Conservation (phyloP, 2,329 filamentous ascomycete species). For the Pseudonectria buxi region DNA sequence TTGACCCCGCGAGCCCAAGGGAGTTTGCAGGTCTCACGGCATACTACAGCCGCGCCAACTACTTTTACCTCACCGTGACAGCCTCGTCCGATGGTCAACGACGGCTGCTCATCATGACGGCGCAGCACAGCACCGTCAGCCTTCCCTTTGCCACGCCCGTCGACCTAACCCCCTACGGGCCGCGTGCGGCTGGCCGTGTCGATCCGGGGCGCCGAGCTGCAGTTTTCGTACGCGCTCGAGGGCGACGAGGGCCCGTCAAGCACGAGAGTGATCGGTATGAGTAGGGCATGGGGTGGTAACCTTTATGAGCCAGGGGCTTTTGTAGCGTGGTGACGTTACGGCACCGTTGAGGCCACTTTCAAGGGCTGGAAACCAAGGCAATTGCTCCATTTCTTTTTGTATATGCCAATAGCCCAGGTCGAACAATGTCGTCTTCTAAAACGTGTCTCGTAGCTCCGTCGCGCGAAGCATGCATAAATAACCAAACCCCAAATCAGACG, state of each 20-base stretch:
- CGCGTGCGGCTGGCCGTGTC: constrained; percentile 46
- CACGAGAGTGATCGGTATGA: constrained; percentile 45
- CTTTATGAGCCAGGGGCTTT: too few species aligned
- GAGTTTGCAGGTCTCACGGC: constrained; percentile 55
- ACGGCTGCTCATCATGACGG: constrained; percentile 50
- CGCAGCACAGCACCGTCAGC: too few species aligned
- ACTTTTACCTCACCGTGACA: constrained; percentile 56
- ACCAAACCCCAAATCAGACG: too few species aligned
- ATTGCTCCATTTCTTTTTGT: too few species aligned
- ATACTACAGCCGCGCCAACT: constrained; percentile 59
- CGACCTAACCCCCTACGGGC: constrained; percentile 45
- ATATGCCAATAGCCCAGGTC: too few species aligned
- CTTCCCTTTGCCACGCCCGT: constrained; percentile 37
- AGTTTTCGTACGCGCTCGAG: constrained; percentile 51
- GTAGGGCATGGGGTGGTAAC: neutral
- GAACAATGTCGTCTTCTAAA: too few species aligned
- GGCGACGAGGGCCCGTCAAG: constrained; percentile 35
- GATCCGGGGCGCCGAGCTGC: constrained; percentile 44
- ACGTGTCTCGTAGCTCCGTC: too few species aligned
- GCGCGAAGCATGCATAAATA: too few species aligned
- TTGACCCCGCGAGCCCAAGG: constrained; percentile 49
- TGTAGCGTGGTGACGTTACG: too few species aligned
- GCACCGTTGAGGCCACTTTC: too few species aligned
- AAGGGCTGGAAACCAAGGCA: too few species aligned
- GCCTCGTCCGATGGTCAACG: constrained; percentile 48